phyloP scores from a whole-genome alignment of 2,329 filamentous ascomycete genomes.

The Aspergillus transmontanensis region DNA sequence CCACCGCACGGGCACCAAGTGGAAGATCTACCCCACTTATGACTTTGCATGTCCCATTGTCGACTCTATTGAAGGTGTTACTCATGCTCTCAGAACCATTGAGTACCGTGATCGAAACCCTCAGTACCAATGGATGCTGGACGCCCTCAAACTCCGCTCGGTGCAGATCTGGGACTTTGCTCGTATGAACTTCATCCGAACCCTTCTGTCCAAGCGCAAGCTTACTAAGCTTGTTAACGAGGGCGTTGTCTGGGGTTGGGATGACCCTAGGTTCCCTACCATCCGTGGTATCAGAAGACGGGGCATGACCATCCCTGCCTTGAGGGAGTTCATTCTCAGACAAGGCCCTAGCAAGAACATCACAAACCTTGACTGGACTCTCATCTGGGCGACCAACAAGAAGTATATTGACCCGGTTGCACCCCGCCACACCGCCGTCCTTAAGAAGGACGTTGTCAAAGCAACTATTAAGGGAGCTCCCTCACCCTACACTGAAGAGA shows the following conservation, averaged over 20 bases:
- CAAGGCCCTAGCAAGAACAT: slow-evolving; percentile 54
- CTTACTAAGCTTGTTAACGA: slow-evolving; percentile 53
- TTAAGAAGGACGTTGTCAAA: slow-evolving; percentile 70
- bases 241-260: slow-evolving; percentile 54
- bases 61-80: slow-evolving; percentile 65
- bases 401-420: slow-evolving; percentile 79
- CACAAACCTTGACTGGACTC: slow-evolving; percentile 53
- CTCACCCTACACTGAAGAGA: slow-evolving; percentile 68
- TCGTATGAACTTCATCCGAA: slow-evolving; percentile 56
- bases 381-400: slow-evolving; percentile 66
- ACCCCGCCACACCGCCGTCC: slow-evolving; percentile 72
- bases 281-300: slow-evolving; percentile 53
- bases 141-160: slow-evolving; percentile 48
- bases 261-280: slow-evolving; percentile 55
- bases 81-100: slow-evolving; percentile 66
- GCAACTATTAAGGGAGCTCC: slow-evolving; percentile 69
- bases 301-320: slow-evolving; percentile 52
- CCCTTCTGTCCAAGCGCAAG: slow-evolving; percentile 55
- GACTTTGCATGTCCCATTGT: slow-evolving; percentile 68
- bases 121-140: slow-evolving; percentile 55
- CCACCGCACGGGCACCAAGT: slow-evolving; percentile 64
- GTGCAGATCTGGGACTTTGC: slow-evolving; percentile 57
- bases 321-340: slow-evolving; percentile 54
- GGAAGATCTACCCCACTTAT: slow-evolving; percentile 70
- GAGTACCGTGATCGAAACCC: slow-evolving; percentile 59